A percentile compares a stretch with the other conserved stretches of the same genome.
phyloP scores from a whole-genome alignment of 2,329 filamentous ascomycete genomes.

The Penicillium thymicola region DNA sequence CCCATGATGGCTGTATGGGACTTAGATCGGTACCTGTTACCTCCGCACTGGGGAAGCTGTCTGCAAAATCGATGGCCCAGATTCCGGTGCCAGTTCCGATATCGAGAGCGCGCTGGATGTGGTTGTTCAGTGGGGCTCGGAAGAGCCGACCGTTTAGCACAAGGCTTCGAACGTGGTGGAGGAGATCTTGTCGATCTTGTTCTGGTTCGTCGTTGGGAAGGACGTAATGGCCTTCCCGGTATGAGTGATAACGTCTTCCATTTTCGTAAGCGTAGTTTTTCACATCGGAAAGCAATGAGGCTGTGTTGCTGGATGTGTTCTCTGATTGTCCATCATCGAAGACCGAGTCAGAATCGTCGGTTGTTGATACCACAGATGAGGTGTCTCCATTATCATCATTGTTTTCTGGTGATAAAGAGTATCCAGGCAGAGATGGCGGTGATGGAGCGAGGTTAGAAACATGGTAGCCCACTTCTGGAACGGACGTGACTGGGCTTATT shows the following conservation, averaged over 20 bases:
- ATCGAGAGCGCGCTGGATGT: slow-evolving; percentile 35
- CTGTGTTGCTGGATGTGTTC: slow-evolving; percentile 19
- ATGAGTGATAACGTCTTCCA: slow-evolving; percentile 30
- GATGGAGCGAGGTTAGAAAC: background rate
- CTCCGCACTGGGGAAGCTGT: slow-evolving; percentile 37
- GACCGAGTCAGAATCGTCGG: slow-evolving; percentile 11
- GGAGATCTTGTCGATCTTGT: slow-evolving; percentile 36
- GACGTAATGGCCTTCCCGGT: slow-evolving; percentile 30
- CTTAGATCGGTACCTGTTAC: slow-evolving; percentile 50
- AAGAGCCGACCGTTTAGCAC: slow-evolving; percentile 35
- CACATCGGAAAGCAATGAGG: slow-evolving; percentile 22
- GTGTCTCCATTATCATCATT: slow-evolving; percentile 4
- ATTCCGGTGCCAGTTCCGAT: slow-evolving; percentile 40
- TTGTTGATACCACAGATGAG: slow-evolving; percentile 13
- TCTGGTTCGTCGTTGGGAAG: slow-evolving; percentile 38
- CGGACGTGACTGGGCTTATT: background rate
- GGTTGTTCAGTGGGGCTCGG: slow-evolving; percentile 35
- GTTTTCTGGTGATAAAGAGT: background rate
- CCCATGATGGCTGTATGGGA: slow-evolving; percentile 40
- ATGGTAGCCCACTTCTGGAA: background rate
- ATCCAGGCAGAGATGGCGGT: background rate
- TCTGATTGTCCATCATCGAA: slow-evolving; percentile 20
- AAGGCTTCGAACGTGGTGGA: slow-evolving; percentile 39
- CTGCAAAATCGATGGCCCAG: slow-evolving; percentile 36
- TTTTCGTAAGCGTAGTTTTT: slow-evolving; percentile 26